phyloP scores from a whole-genome alignment of 2,329 filamentous ascomycete genomes.

The Fusarium torulosum region DNA sequence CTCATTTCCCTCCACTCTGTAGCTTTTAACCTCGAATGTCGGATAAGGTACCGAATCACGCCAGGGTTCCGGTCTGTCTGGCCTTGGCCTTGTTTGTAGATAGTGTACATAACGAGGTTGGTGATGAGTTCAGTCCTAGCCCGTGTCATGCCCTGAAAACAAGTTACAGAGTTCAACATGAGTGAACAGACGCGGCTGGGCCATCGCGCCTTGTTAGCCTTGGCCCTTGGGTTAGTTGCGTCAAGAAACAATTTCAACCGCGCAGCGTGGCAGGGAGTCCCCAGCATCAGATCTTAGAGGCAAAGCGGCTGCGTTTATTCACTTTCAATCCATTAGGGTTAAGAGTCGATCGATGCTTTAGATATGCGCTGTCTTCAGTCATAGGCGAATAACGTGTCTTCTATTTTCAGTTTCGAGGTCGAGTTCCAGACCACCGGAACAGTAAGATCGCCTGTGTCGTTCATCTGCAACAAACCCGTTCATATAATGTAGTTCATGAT shows the following conservation, averaged over 20 bases:
- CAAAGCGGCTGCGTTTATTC: slow-evolving; percentile 18
- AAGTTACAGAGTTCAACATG: background rate
- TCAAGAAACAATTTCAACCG: slow-evolving; percentile 25
- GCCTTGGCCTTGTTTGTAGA: slow-evolving; percentile 10
- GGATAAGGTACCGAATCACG: slow-evolving; percentile 6
- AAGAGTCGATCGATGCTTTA: slow-evolving; percentile 24
- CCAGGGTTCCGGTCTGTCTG: slow-evolving; percentile 5
- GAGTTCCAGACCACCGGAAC: slow-evolving; percentile 13
- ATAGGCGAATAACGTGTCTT: slow-evolving; percentile 2
- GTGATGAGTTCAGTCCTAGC: slow-evolving; percentile 16
- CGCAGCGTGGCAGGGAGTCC: slow-evolving; percentile 29
- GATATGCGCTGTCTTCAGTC: slow-evolving; percentile 26
- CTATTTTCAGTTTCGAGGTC: slow-evolving; percentile 33
- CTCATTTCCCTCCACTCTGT: slow-evolving; percentile 24
- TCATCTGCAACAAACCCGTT: slow-evolving; percentile 15
- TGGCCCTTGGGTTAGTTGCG: slow-evolving; percentile 7
- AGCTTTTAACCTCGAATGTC: slow-evolving; percentile 14
- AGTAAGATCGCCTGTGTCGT: slow-evolving; percentile 15
- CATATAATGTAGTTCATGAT: slow-evolving; percentile 22
- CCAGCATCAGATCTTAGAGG: slow-evolving; percentile 14
- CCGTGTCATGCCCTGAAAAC: background rate
- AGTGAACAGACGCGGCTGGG: slow-evolving; percentile 22
- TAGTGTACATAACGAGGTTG: slow-evolving; percentile 24
- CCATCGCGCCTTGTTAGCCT: slow-evolving; percentile 16
- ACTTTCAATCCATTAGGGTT: slow-evolving; percentile 17